These are phyloP conservation scores for Tephrocybe sp. DNA, from an alignment of 768 basidiomycete species.

Conservation along the genomic window DNA sequence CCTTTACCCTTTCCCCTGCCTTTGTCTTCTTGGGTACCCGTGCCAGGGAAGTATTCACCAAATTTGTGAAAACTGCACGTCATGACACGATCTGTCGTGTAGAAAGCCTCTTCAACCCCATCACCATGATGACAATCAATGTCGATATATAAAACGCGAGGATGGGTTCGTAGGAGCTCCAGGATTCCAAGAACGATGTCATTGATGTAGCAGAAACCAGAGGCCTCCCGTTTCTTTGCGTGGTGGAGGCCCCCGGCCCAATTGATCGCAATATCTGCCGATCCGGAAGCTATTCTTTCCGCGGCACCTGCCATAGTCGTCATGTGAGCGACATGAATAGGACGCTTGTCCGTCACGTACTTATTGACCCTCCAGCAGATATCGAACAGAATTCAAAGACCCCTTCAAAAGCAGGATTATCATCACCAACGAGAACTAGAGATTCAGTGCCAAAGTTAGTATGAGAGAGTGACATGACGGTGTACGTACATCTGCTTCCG, in stretches of 20 bases:
- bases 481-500: slow-evolving; percentile 75
- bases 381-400: slow-evolving; percentile 97
- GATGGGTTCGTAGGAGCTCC: slow-evolving; percentile 80
- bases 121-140: slow-evolving; percentile 99
- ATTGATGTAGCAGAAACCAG: slow-evolving; percentile 99
- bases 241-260: slow-evolving; percentile 99
- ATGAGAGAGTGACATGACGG: background rate
- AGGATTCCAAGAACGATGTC: slow-evolving; percentile 94
- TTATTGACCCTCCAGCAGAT: slow-evolving; percentile 92
- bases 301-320: slow-evolving; percentile 63
- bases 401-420: slow-evolving; percentile 96
- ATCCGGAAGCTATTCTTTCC: slow-evolving; percentile 71
- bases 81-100: slow-evolving; percentile 96
- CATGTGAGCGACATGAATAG: background rate
- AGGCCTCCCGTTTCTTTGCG: slow-evolving; percentile 98
- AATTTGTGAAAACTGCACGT: slow-evolving; percentile 97
- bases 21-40: slow-evolving; percentile 78
- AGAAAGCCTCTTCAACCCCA: slow-evolving; percentile 98
- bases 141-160: slow-evolving; percentile 94
- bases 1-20: slow-evolving; percentile 83
- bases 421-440: slow-evolving; percentile 74
- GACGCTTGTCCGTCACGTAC: slow-evolving; percentile 40
- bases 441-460: background rate
- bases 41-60: slow-evolving; percentile 92
- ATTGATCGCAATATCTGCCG: slow-evolving; percentile 91